These are phyloP conservation scores for Colletotrichum echinochloae DNA, from an alignment of 2,329 filamentous ascomycete genomes.

Conservation along the genomic window DNA sequence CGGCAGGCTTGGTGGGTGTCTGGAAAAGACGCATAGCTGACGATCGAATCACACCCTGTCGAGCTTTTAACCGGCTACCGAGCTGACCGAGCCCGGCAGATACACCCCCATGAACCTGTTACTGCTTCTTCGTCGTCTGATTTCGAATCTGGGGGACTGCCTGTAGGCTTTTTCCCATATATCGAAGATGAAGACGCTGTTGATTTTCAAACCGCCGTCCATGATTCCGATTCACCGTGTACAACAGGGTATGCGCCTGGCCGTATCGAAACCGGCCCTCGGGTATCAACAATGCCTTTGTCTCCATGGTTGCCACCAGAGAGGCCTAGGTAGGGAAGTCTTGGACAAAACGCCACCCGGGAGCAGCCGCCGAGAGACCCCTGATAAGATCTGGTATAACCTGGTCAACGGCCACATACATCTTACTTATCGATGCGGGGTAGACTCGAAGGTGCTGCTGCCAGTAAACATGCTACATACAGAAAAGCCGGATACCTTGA, in stretches of 20 bases:
- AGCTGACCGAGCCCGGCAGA: constrained; percentile 25
- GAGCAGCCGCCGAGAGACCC: constrained; percentile 31
- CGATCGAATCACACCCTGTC: constrained; percentile 16
- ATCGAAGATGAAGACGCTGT: background rate
- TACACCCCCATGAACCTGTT: background rate
- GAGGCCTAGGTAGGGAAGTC: background rate
- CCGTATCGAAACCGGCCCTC: background rate
- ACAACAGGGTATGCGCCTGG: background rate
- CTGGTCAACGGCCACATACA: constrained; percentile 11
- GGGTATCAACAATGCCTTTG: background rate
- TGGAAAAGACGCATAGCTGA: background rate
- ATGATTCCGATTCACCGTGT: background rate
- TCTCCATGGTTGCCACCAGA: background rate
- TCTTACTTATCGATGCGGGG: constrained; percentile 33
- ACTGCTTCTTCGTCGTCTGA: constrained; percentile 15
- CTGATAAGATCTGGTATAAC: constrained; percentile 27
- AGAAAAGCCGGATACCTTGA: background rate
- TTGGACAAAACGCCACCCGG: constrained; percentile 23
- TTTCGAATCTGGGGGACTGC: too few relatives aligned
- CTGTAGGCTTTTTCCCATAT: constrained; percentile 1
- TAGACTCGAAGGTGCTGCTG: constrained; percentile 17
- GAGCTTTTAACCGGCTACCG: constrained; percentile 31
- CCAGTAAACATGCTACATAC: constrained; percentile 1
- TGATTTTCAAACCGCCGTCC: background rate
- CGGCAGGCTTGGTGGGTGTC: constrained; percentile 16